Evolutionary conservation across 768 basidiomycete species (phyloP).

Genomic region (Amanita rimosa): DNA sequence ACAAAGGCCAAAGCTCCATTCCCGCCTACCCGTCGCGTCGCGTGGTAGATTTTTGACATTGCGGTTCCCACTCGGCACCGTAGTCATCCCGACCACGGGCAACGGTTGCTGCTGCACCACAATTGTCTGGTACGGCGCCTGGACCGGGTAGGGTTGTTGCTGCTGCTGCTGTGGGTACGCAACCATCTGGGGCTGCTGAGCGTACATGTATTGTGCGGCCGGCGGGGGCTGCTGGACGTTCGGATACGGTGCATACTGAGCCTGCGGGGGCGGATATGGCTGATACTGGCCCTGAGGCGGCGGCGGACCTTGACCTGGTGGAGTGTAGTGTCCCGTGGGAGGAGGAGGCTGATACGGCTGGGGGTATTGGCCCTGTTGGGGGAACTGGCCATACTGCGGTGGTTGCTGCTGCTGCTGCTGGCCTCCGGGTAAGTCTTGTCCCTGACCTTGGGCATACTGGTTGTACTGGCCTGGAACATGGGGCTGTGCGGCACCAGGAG

Average conservation of each 20-base stretch:
- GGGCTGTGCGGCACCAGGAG: background rate
- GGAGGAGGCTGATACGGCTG: background rate
- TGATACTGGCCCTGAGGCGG: background rate
- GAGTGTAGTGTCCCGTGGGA: background rate
- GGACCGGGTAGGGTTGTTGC: background rate
- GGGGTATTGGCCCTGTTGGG: background rate
- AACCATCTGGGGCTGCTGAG: too few species aligned
- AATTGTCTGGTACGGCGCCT: background rate
- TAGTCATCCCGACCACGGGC: background rate
- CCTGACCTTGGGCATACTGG: background rate
- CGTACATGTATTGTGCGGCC: background rate
- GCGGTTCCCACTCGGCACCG: constrained; percentile 20
- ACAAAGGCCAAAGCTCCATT: constrained; percentile 23
- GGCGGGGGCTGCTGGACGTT: background rate
- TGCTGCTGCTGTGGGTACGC: background rate
- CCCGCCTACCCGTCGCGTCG: constrained; percentile 21
- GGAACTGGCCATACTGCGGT: background rate
- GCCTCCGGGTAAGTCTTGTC: background rate
- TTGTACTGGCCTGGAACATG: constrained; percentile 1
- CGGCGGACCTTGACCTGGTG: background rate
- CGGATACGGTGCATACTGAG: background rate
- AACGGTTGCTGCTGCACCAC: background rate
- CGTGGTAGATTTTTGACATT: constrained; percentile 23
- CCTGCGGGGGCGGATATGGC: background rate
- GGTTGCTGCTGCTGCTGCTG: background rate